Evolutionary conservation across 768 basidiomycete genomes (phyloP).

Genomic region (Rhizopogon vinicolor): DNA sequence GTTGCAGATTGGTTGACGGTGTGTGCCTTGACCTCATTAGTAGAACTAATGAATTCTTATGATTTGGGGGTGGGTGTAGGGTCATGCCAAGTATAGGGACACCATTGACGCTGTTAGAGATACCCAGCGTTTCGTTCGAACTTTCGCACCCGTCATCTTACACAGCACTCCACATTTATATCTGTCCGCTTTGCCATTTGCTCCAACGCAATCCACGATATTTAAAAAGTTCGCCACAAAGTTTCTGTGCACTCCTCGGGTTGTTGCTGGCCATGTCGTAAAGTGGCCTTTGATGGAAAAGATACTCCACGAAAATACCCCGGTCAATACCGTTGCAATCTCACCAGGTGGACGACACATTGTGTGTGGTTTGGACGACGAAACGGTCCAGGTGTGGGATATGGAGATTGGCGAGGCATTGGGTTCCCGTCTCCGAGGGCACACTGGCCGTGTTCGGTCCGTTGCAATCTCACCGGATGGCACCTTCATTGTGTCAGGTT

Average conservation of each 20-base stretch:
- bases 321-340: slow-evolving; percentile 3
- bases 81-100: not conserved
- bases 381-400: slow-evolving; percentile 7
- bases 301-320: slow-evolving; percentile 1
- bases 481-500: slow-evolving; percentile 1
- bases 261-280: slow-evolving; percentile 5
- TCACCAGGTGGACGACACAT: slow-evolving; percentile 7
- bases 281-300: not conserved
- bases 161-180: slow-evolving; percentile 20
- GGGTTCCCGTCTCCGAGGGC: too few relatives aligned
- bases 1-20: too few relatives aligned
- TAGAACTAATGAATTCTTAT: too few relatives aligned
- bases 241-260: not conserved
- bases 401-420: slow-evolving; percentile 1
- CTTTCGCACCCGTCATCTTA: slow-evolving; percentile 7
- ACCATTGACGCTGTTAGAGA: not conserved
- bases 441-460: not conserved
- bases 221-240: not conserved
- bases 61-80: not conserved
- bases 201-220: slow-evolving; percentile 22
- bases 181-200: slow-evolving; percentile 19
- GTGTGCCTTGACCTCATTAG: too few relatives aligned
- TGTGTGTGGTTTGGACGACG: slow-evolving; percentile 2
- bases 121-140: slow-evolving; percentile 4
- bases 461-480: slow-evolving; percentile 18